These are phyloP conservation scores for Talaromyces islandicus DNA, from an alignment of 2,329 filamentous ascomycete species.

Conservation along the genomic window DNA sequence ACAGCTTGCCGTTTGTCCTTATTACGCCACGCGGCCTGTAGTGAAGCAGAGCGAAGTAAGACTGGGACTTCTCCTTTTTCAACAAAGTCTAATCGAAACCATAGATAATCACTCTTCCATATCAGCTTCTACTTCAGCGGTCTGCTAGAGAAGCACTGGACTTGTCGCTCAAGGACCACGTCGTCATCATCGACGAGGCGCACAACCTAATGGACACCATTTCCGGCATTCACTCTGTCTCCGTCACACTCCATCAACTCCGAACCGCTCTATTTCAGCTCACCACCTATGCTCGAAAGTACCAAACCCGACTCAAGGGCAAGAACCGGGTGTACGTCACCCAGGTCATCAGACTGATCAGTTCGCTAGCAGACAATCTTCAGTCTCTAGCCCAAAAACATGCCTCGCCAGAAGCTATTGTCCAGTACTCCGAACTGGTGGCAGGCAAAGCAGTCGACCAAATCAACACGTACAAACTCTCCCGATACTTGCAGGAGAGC, in stretches of 20 bases:
- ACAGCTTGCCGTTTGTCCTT: conserved; percentile 77
- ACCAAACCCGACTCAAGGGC: conserved; percentile 81
- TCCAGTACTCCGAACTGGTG: conserved; percentile 67
- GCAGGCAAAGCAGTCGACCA: conserved; percentile 85
- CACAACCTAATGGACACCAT: conserved; percentile 98
- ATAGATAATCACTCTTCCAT: conserved; percentile 81
- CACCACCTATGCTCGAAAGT: conserved; percentile 75
- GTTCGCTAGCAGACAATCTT: conserved; percentile 68
- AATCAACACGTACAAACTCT: conserved; percentile 86
- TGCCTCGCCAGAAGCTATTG: conserved; percentile 56
- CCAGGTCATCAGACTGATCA: conserved; percentile 76
- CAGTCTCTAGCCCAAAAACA: conserved; percentile 40
- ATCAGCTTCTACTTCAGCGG: conserved; percentile 81
- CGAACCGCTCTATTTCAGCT: conserved; percentile 68
- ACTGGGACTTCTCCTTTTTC: not conserved
- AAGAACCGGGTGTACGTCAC: conserved; percentile 88
- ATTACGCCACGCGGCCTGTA: conserved; percentile 86
- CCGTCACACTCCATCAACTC: conserved; percentile 68
- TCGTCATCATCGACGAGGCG: conserved; percentile 95
- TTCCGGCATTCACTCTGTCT: conserved; percentile 74
- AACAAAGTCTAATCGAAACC: not conserved
- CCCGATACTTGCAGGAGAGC: conserved; percentile 82
- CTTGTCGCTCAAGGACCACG: conserved; percentile 76
- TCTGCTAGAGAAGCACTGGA: conserved; percentile 81
- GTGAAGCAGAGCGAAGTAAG: conserved; percentile 70